These are phyloP conservation scores for Mycotypha africana DNA, from an alignment of 371 early-diverging fungal genomes.

Conservation along the genomic window DNA sequence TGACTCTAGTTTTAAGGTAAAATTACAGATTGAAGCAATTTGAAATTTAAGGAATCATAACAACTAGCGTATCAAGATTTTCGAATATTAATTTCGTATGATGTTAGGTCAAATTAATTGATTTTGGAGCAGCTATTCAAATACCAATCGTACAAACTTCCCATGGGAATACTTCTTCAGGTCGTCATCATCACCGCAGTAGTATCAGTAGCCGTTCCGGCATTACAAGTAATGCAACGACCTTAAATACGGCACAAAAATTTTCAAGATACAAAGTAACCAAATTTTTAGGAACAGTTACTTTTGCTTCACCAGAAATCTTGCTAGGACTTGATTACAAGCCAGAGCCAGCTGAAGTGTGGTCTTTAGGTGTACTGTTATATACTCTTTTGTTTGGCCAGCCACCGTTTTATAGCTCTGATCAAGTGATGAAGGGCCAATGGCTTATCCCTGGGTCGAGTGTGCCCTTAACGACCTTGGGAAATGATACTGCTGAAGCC, in stretches of 20 bases:
- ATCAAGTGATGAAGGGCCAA: too few species aligned
- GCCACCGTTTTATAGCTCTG: constrained; percentile 76
- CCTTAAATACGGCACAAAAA: too few species aligned
- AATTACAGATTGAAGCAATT: neutral
- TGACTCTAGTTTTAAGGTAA: constrained; percentile 22
- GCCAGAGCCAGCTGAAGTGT: constrained; percentile 62
- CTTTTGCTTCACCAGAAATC: constrained; percentile 25
- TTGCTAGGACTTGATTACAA: constrained; percentile 6
- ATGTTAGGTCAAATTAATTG: constrained; percentile 42
- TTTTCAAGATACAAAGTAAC: constrained; percentile 26
- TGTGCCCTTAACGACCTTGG: too few species aligned
- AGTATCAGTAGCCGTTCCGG: too few species aligned
- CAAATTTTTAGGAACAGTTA: constrained; percentile 19
- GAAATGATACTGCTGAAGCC: too few species aligned
- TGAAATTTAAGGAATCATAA: too few species aligned
- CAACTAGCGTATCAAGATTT: too few species aligned
- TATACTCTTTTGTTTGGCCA: constrained; percentile 96
- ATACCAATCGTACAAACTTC: constrained; percentile 6
- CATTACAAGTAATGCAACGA: too few species aligned
- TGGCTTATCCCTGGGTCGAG: too few species aligned
- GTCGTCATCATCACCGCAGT: constrained; percentile 5
- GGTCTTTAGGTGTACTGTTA: constrained; percentile 83
- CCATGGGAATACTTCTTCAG: too few species aligned
- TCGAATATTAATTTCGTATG: neutral
- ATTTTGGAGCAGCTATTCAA: constrained; percentile 51